phyloP scores from a whole-genome alignment of 2,329 filamentous ascomycete species.

The Alternaria atra region DNA sequence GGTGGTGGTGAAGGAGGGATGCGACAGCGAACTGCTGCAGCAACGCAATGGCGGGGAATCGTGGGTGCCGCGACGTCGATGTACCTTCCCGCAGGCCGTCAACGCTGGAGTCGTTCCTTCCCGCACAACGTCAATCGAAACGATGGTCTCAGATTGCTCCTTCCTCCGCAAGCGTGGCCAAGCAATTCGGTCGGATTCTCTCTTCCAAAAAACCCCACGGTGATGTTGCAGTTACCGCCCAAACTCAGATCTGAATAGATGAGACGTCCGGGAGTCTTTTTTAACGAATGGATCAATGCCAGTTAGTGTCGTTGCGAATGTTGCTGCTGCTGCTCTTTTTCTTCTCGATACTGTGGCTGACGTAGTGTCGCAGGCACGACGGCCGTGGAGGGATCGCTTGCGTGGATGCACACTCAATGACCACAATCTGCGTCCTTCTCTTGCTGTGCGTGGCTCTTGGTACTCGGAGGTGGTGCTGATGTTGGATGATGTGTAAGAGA shows the following conservation, averaged over 20 bases:
- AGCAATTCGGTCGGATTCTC: constrained; percentile 15
- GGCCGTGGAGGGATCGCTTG: constrained; percentile 26
- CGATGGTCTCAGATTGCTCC: constrained; percentile 18
- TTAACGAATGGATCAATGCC: not conserved
- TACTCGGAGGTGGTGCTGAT: constrained; percentile 18
- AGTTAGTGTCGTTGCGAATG: not conserved
- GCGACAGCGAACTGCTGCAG: constrained; percentile 26
- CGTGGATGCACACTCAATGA: constrained; percentile 17
- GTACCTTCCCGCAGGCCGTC: constrained; percentile 41
- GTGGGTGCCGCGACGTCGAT: constrained; percentile 26
- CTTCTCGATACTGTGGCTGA: constrained; percentile 33
- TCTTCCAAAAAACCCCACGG: constrained; percentile 3
- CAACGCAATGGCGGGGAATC: constrained; percentile 28
- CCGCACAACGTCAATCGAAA: constrained; percentile 33
- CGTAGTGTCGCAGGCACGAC: constrained; percentile 33
- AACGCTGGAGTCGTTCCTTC: constrained; percentile 28
- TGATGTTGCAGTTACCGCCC: constrained; percentile 5
- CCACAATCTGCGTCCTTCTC: constrained; percentile 22
- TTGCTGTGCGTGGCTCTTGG: constrained; percentile 23
- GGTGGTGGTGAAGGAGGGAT: constrained; percentile 13
- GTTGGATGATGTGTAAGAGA: constrained; percentile 23
- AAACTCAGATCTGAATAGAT: not conserved
- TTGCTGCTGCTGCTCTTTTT: constrained; percentile 20
- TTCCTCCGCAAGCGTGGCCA: constrained; percentile 24
- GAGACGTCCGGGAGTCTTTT: not conserved